Base-by-base conservation (phyloP, 352 stramenopile genomes). In the Phytophthora meadii region DNA sequence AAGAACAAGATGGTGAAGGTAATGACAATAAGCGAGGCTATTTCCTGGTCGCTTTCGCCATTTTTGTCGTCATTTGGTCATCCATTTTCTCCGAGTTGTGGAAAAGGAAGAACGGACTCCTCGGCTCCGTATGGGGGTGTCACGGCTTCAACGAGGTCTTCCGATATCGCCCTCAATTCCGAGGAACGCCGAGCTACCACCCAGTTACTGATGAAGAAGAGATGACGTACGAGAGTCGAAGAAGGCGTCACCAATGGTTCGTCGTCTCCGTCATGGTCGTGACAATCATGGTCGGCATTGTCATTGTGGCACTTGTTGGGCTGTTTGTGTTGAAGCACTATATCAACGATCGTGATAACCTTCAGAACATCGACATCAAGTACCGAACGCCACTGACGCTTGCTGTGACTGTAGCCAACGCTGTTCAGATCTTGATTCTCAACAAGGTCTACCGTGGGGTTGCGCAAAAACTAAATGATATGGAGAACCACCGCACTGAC, bases 401-500 rank as follows among this genome's bases (percentile, higher is more conserved):
- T 4, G 68, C 53, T 27, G 67, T 81, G 57, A 82, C 84, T 40
- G 68, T 81, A 15, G 53, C 70, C 39, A 91, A 93, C 60, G 89
- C 90, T 0, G 61, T 99, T 5, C 88, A 92, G 58, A 97, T 99
- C 65, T 74, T 96, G 32, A 68, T 98, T 41, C 81, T 98, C 55
- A 98, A 98, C 68, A 93, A 89, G 47, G 58, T 90, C 15, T 97
- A 99, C 58, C 89, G 90, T 52, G 75, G 65, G 32, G 72, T 99
- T 28, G 97, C 97, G 7, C 77, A 89, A 14, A 84, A 82, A 41
- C 74, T 99, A 27, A 99, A 98, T 65, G 81, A 98, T 52, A 92
- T 85, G n/a, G 92, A 98, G 71, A 97, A 97, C 67, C 90, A 98
- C 75, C 88, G 86, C 49, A 98, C 89, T 3, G 83, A 95, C 30